Evolutionary conservation across 768 basidiomycete genomes (phyloP), one percentile per base, ranked within the genome.

Genomic region (Cantharellus cinnabarinus): DNA sequence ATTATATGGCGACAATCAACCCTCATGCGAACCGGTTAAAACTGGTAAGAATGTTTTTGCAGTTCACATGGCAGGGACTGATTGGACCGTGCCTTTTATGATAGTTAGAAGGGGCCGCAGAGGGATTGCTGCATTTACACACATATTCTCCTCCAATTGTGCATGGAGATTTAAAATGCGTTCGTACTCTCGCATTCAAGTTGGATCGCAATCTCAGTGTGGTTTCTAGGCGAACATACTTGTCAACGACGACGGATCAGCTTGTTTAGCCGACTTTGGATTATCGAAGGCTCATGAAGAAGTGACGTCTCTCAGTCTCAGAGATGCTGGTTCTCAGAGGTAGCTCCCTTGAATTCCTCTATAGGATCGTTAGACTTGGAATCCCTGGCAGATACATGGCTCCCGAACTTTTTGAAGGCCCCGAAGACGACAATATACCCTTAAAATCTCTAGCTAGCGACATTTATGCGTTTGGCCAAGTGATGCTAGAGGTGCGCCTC

Each of bases 111-210:
- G 58, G 61, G 7, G 60, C 58, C 14, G 58, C 62, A 3, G 58
- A 61, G 38, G 63, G 62, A 3, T 51, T 64, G 15, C 39, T 37
- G 5, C 63, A 64, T 55, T 39, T 64, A 15, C 63, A 64, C 42
- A 52, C 5, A 14, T 60, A 50, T 44, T 42, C 50, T 40, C 62
- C 62, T 55, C 50, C 60, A 2, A 52, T 64, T 2, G 63, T 63
- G 14, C 63, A 64, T 40, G 60, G 61, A 4, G 63, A 64, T 48
- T 38, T 64, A 37, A 63, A 63, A 59, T 60, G 58, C n/a, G 63
- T 64, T 34, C 3, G 63, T 62, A 14, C 5, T 41, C 15, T 39
- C 10, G 10, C 52, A 14, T 54, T 54, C 44, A 10, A 29, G 10
- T 10, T 29, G 44, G 52, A 54, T 54, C 14, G 35, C 10, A 54